Evolutionary conservation across 2,329 filamentous ascomycete species (phyloP).

Genomic region (Cladosporium halotolerans): DNA sequence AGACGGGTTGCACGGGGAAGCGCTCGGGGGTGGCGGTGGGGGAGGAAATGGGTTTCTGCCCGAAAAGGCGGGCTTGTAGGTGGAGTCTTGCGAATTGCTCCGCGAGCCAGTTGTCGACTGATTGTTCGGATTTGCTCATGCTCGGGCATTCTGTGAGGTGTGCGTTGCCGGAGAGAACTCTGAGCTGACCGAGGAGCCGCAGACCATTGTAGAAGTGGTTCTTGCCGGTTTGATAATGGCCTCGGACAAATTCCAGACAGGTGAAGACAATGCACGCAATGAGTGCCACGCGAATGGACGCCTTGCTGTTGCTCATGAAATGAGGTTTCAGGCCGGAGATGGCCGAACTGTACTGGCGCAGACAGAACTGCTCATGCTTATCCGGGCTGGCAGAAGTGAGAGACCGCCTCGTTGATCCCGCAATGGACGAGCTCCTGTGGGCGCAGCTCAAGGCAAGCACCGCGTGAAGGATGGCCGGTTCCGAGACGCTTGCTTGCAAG

Average conservation of each 20-base stretch:
- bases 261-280: constrained; percentile 39
- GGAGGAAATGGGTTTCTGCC: background rate
- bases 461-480: constrained; percentile 40
- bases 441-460: constrained; percentile 36
- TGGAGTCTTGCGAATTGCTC: constrained; percentile 35
- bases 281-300: constrained; percentile 33
- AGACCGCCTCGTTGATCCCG: constrained; percentile 12
- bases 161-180: constrained; percentile 6
- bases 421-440: constrained; percentile 21
- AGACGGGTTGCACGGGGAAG: background rate
- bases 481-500: constrained; percentile 33
- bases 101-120: constrained; percentile 39
- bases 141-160: constrained; percentile 14
- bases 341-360: constrained; percentile 38
- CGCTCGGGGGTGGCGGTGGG: background rate
- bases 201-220: constrained; percentile 42
- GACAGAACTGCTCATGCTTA: constrained; percentile 27
- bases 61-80: constrained; percentile 19
- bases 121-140: constrained; percentile 7
- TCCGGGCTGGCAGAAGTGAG: constrained; percentile 18
- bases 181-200: constrained; percentile 30
- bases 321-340: constrained; percentile 32
- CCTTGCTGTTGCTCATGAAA: constrained; percentile 19
- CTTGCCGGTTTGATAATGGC: constrained; percentile 33
- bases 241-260: constrained; percentile 37